Conservation (phyloP, 2,329 filamentous ascomycete genomes). For the Diplodia mutila region DNA sequence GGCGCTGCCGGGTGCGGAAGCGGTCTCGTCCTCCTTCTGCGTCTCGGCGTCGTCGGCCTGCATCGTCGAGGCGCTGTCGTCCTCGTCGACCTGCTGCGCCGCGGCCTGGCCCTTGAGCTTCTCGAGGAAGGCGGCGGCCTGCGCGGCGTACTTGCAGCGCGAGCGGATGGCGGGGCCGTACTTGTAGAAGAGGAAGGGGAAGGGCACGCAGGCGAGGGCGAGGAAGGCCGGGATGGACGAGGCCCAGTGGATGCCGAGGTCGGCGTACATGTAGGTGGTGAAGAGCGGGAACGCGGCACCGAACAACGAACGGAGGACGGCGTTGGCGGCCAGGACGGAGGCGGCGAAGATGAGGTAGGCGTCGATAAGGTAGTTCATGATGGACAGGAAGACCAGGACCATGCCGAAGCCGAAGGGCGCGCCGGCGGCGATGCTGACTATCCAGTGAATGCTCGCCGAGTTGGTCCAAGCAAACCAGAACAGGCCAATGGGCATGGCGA, state of each 20-base stretch:
- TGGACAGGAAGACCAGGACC: constrained; percentile 41
- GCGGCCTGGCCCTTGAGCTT: constrained; percentile 28
- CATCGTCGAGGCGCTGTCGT: constrained; percentile 27
- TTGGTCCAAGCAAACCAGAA: constrained; percentile 74
- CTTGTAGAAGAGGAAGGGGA: constrained; percentile 68
- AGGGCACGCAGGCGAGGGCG: constrained; percentile 27
- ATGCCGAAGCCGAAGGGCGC: constrained; percentile 51
- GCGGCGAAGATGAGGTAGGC: constrained; percentile 55
- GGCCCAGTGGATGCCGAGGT: constrained; percentile 30
- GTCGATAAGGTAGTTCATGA: constrained; percentile 71
- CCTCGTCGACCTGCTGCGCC: constrained; percentile 30
- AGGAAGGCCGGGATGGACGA: constrained; percentile 28
- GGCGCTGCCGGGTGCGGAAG: background rate
- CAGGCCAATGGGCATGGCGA: constrained; percentile 64
- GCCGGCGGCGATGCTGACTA: constrained; percentile 56
- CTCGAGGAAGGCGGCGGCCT: constrained; percentile 62
- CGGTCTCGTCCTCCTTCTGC: constrained; percentile 1
- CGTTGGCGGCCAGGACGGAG: constrained; percentile 45
- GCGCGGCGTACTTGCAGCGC: constrained; percentile 66
- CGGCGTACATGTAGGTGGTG: constrained; percentile 27
- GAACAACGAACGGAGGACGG: constrained; percentile 51
- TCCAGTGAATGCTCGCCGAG: constrained; percentile 55
- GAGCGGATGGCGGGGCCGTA: constrained; percentile 64
- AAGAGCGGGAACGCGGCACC: constrained; percentile 50
- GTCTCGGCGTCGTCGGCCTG: background rate